Percentiles rank a stretch among this genome's conserved stretches.
Conservation (phyloP, 352 stramenopile genomes). For the Phytophthora cryptogea region DNA sequence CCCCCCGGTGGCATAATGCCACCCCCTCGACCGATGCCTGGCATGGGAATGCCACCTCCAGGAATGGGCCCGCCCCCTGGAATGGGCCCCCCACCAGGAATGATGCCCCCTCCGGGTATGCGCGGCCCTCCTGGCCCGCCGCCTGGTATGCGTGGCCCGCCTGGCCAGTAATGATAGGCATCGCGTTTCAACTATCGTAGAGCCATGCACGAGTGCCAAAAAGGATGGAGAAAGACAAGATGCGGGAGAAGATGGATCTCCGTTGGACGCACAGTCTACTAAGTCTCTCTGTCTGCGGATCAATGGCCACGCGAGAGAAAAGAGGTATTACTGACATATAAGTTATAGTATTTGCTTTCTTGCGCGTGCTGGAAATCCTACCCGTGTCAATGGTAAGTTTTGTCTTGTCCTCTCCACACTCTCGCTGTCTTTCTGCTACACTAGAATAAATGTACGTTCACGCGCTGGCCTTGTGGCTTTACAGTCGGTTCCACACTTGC, state of each 20-base stretch:
- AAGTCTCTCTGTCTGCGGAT: neutral
- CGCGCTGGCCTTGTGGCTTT: neutral
- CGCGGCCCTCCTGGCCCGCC: slow-evolving; percentile 56
- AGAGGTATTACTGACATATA: slow-evolving; percentile 45
- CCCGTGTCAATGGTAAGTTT: slow-evolving; percentile 36
- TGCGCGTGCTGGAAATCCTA: slow-evolving; percentile 19
- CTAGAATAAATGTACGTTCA: slow-evolving; percentile 7
- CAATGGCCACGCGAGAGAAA: slow-evolving; percentile 27
- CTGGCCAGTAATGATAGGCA: slow-evolving; percentile 64
- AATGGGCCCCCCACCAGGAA: slow-evolving; percentile 75
- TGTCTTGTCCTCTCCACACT: slow-evolving; percentile 11
- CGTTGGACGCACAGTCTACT: neutral
- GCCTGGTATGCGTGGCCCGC: slow-evolving; percentile 69
- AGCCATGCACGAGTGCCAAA: slow-evolving; percentile 10
- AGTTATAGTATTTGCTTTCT: slow-evolving; percentile 49
- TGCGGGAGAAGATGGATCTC: slow-evolving; percentile 1
- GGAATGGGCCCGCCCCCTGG: slow-evolving; percentile 77
- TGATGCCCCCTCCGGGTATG: slow-evolving; percentile 80
- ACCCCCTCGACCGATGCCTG: slow-evolving; percentile 60
- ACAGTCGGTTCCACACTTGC: slow-evolving; percentile 45
- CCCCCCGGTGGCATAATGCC: slow-evolving; percentile 67
- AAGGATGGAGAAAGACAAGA: slow-evolving; percentile 10
- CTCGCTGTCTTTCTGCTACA: slow-evolving; percentile 17
- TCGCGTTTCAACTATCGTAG: slow-evolving; percentile 14
- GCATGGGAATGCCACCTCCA: slow-evolving; percentile 62